Base-by-base conservation (phyloP, 169 alveolate species). In the Plasmodium vivax region DNA sequence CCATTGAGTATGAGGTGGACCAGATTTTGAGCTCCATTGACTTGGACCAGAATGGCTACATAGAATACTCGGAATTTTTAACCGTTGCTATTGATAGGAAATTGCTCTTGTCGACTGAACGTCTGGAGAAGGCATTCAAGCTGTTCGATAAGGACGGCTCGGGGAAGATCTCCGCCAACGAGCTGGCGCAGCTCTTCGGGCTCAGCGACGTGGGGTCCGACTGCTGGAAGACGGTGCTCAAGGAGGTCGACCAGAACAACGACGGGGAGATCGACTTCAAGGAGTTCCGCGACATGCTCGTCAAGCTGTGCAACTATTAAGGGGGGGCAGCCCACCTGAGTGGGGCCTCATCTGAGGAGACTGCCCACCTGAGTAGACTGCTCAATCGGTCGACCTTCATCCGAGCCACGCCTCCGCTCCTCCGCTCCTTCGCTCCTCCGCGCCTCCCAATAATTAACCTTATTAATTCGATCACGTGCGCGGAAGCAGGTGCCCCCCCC, bases 121-220 rank as follows among this genome's bases (percentile, higher is more conserved):
- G 98, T 51, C 95, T 99, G 90, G 98, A 98, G 92, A 93, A 96
- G 51, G 99, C 99, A 27, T 99, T 99, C 95, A 96, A 96, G 45
- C 95, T 98, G 96, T 99, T 99, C 94, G 99, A 99, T 94, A 94
- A 96, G 56, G 99, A 99, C 93, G 98, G 98, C n/a, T 98, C 99
- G 88, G 99, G 99, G 0, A 96, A 97, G 32, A 98, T 99, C 10
- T 97, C 99, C 8, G 96, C 98, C 12, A 97, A 97, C 47, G 99
- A 99, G 90, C 83, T 99, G 41, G 97, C 98, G 72, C 98, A 96
- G 34, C 88, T 98, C 73, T 96, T 97, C 87, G 98, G 97, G 14
- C 97, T 96, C 23, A 92, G 96, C 23, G 96, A 96, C 47, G 84
- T 97, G 10, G 88, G 96, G 36, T 77, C 92, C 68, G 98, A 97